These are phyloP conservation scores for Pythium dissotocum DNA, from an alignment of 352 stramenopile genomes.

Conservation along the genomic window DNA sequence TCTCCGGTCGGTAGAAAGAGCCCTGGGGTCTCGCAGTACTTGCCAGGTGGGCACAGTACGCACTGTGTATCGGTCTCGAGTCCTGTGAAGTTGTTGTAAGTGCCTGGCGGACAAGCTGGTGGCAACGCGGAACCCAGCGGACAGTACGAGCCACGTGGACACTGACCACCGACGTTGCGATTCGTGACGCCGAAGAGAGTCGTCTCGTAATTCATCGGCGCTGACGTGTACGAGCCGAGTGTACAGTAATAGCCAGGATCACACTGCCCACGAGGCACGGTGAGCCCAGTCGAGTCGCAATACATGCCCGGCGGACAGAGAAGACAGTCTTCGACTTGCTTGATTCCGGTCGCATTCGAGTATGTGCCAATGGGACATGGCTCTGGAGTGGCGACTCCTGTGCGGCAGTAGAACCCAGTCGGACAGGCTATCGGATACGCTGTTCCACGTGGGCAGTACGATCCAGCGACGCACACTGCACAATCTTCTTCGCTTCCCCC, in stretches of 20 bases:
- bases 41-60: slow-evolving; percentile 67
- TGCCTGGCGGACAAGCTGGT: slow-evolving; percentile 69
- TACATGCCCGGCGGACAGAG: slow-evolving; percentile 90
- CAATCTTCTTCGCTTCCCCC: slow-evolving; percentile 75
- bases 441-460: slow-evolving; percentile 66
- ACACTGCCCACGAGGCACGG: slow-evolving; percentile 71
- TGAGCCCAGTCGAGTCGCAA: slow-evolving; percentile 87
- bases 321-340: slow-evolving; percentile 83
- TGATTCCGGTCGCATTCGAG: slow-evolving; percentile 73
- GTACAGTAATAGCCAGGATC: slow-evolving; percentile 92
- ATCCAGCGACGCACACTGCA: slow-evolving; percentile 63
- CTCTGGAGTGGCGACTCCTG: slow-evolving; percentile 66
- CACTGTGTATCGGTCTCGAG: slow-evolving; percentile 76
- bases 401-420: slow-evolving; percentile 87
- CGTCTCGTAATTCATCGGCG: slow-evolving; percentile 80
- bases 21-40: slow-evolving; percentile 77
- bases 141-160: slow-evolving; percentile 70
- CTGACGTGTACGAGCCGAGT: slow-evolving; percentile 86
- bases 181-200: slow-evolving; percentile 67
- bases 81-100: slow-evolving; percentile 73
- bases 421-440: slow-evolving; percentile 71
- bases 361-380: slow-evolving; percentile 92
- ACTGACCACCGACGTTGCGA: slow-evolving; percentile 65
- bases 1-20: slow-evolving; percentile 62
- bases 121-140: slow-evolving; percentile 59